A percentile compares a stretch with the other conserved stretches of the same genome.
Evolutionary conservation across 257 asterid species (phyloP).

Genomic region (Gentiana straminea): DNA sequence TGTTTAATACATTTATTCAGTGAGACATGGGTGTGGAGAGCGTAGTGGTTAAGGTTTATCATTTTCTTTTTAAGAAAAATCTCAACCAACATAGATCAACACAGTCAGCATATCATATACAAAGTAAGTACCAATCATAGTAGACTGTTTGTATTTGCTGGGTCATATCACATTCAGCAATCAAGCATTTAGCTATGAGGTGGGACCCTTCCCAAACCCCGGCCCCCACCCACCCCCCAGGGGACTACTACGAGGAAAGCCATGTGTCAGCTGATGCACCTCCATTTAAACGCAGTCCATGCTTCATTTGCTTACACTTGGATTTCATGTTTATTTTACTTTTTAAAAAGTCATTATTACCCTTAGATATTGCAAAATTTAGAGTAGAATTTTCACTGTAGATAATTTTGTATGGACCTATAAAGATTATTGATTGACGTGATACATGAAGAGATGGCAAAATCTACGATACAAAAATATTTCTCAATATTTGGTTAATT

Average conservation of each 20-base stretch:
- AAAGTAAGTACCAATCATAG: neutral
- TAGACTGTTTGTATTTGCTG: slow-evolving; percentile 9
- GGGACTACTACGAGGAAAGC: neutral
- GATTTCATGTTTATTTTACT: neutral
- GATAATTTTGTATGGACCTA: too few species aligned
- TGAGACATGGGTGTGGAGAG: too few species aligned
- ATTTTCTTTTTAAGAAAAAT: slow-evolving; percentile 7
- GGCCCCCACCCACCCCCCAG: too few species aligned
- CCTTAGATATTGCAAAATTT: too few species aligned
- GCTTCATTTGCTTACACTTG: slow-evolving; percentile 3
- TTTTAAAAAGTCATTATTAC: too few species aligned
- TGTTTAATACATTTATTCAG: too few species aligned
- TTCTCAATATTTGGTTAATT: too few species aligned
- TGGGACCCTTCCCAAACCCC: neutral
- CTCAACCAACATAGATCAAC: slow-evolving; percentile 33
- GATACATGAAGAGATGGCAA: too few species aligned
- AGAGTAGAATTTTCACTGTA: too few species aligned
- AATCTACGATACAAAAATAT: too few species aligned
- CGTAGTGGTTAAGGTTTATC: too few species aligned
- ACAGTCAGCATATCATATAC: slow-evolving; percentile 7
- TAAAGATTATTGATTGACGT: too few species aligned
- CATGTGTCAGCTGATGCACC: neutral
- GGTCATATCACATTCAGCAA: neutral
- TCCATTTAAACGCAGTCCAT: slow-evolving; percentile 5
- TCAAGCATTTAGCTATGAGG: neutral